Percentiles rank a stretch among this genome's conserved stretches.
These are phyloP conservation scores for Pseudogymnoascus destructans DNA, from an alignment of 2,329 filamentous ascomycete genomes.

Conservation along the genomic window DNA sequence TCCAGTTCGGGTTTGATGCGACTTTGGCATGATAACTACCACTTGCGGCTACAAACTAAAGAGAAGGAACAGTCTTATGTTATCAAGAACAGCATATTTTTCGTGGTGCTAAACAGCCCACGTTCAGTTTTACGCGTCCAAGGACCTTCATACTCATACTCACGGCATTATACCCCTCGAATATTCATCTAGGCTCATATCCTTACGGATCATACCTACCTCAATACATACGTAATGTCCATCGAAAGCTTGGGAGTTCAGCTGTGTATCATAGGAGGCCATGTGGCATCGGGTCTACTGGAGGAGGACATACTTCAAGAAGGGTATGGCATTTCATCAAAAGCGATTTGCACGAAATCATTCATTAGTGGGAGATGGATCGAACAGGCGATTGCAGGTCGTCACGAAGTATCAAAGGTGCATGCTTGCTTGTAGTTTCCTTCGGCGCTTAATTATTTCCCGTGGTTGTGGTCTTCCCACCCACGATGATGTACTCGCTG, in stretches of 20 bases:
- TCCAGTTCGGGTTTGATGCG: conserved; percentile 17
- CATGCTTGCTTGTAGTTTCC: conserved; percentile 5
- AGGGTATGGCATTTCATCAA: not conserved
- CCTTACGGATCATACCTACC: conserved; percentile 7
- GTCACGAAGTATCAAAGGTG: conserved; percentile 2
- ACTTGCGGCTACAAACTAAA: not conserved
- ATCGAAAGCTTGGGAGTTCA: conserved; percentile 3
- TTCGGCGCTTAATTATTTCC: conserved; percentile 1
- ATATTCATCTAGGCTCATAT: conserved; percentile 3
- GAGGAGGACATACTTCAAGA: not conserved
- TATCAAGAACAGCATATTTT: conserved; percentile 5
- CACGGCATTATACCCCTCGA: conserved; percentile 2
- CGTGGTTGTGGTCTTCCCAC: not conserved
- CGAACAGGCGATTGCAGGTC: not conserved
- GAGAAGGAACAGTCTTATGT: not conserved
- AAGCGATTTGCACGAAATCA: not conserved
- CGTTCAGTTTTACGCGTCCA: conserved; percentile 7
- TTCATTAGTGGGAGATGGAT: not conserved
- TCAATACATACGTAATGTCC: conserved; percentile 8
- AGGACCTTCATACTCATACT: conserved; percentile 8
- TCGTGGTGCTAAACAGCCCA: not conserved
- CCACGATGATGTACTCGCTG: conserved; percentile 5
- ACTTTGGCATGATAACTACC: not conserved
- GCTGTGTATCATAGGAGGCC: conserved; percentile 3
- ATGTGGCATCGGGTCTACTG: not conserved